Base-by-base conservation (phyloP, 106 monocot genomes). In the Acorus calamus region DNA sequence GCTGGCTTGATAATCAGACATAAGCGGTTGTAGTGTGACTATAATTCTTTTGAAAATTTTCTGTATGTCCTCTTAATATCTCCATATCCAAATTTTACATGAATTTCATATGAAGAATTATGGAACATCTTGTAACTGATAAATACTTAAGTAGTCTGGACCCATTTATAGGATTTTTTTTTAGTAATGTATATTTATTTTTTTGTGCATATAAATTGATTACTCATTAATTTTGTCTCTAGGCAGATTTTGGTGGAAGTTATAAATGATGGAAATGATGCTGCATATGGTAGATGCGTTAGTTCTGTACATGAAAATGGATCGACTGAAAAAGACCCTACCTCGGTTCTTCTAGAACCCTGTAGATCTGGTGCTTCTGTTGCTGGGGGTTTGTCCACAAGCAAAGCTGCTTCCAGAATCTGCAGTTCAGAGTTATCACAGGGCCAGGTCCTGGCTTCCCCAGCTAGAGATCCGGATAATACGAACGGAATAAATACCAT, bases 181-280 rank as follows among this genome's bases (percentile, higher is more conserved):
- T 28, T 0, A 28, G 28, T 28, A 28, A 28, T 28, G 28, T 69
- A 54, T 43, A 43, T 61, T 28, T 12, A 51, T 42, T 53, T 44
- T 61, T 9, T 50, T 9, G 5, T 28, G 28, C 28, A 28, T 28
- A 28, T 28, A 28, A 28, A 28, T 52, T 53, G 8, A 6, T 52
- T 42, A 51, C 48, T 72, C 11, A 43, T 48, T 4, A 64, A 42
- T 56, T 3, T 68, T 54, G 54, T 71, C 71, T 44, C 44, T 62
- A 51, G 48, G 66, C 74, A 98, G 96, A 98, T 98, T 83, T 74
- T 98, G 55, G 91, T 98, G 42, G 96, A 98, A 74, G 71, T 91
- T 11, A 49, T 75, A 10, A 61, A 44, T 43, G 78, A 82, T 80
- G 84, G 74, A 64, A 86, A 70, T 79, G 80, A 68, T 53, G 74